phyloP scores from a whole-genome alignment of 352 stramenopile species.

The Phytophthora pistaciae region DNA sequence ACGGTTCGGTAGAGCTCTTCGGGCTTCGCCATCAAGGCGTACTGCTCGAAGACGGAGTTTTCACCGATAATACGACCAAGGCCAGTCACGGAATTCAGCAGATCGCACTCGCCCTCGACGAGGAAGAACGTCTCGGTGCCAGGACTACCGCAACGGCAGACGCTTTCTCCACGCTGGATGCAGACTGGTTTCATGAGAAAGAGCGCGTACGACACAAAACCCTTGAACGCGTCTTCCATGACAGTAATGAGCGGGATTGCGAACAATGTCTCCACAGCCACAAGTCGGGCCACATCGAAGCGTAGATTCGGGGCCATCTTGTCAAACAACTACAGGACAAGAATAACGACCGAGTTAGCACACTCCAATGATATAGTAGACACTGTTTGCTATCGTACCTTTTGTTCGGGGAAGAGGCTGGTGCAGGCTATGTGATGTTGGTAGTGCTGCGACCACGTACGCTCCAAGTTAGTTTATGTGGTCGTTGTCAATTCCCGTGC shows the following conservation, averaged over 20 bases:
- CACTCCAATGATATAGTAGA: too few species aligned
- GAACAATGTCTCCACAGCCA: constrained; percentile 80
- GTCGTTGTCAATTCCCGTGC: not conserved
- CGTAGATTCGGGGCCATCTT: constrained; percentile 82
- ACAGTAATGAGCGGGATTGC: constrained; percentile 85
- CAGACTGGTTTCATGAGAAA: constrained; percentile 85
- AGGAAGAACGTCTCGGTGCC: constrained; percentile 88
- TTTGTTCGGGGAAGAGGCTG: constrained; percentile 85
- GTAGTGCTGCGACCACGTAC: constrained; percentile 60
- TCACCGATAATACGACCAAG: constrained; percentile 67
- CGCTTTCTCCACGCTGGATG: constrained; percentile 73
- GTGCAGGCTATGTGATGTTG: constrained; percentile 73
- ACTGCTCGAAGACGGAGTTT: constrained; percentile 87
- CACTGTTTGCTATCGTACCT: constrained; percentile 41
- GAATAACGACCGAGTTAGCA: not conserved
- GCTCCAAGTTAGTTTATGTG: constrained; percentile 1
- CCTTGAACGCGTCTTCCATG: constrained; percentile 91
- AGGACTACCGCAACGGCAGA: constrained; percentile 76
- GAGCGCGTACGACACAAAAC: constrained; percentile 88
- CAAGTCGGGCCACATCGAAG: constrained; percentile 83
- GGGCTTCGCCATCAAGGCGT: constrained; percentile 75
- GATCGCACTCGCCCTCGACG: constrained; percentile 84
- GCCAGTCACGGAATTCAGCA: constrained; percentile 75
- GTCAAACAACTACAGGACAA: constrained; percentile 70
- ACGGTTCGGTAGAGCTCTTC: constrained; percentile 83